These are phyloP conservation scores for Aurifilum marmelostoma DNA, from an alignment of 2,329 filamentous ascomycete species.

Conservation along the genomic window DNA sequence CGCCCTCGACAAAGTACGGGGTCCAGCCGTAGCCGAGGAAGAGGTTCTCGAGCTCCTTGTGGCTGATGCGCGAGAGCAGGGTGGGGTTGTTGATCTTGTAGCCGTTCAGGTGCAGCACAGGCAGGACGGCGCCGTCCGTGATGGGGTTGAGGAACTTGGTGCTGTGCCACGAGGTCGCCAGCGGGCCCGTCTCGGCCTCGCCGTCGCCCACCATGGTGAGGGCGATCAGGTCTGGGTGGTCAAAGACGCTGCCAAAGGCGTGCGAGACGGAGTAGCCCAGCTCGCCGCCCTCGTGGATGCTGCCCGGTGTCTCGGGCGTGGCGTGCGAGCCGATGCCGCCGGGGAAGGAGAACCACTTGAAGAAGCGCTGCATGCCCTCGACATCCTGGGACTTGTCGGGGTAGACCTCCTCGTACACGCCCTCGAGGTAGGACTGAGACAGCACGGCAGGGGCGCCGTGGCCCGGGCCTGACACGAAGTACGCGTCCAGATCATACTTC, in stretches of 20 bases:
- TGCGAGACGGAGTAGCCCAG: conserved; percentile 81
- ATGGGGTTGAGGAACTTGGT: conserved; percentile 83
- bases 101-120: conserved; percentile 77
- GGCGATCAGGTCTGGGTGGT: conserved; percentile 74
- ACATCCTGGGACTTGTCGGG: conserved; percentile 71
- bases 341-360: conserved; percentile 83
- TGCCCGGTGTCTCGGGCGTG: conserved; percentile 77
- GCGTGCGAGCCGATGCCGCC: conserved; percentile 78
- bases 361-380: conserved; percentile 73
- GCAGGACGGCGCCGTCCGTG: conserved; percentile 75
- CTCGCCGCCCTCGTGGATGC: conserved; percentile 78
- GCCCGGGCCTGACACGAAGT: conserved; percentile 77
- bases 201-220: conserved; percentile 80
- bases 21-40: conserved; percentile 78
- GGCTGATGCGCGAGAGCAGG: conserved; percentile 71
- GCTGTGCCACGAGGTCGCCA: conserved; percentile 81
- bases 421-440: conserved; percentile 77
- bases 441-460: conserved; percentile 78
- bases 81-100: conserved; percentile 88
- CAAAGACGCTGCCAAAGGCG: conserved; percentile 76
- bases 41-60: conserved; percentile 71
- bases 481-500: conserved; percentile 73
- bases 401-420: conserved; percentile 77
- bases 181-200: conserved; percentile 78
- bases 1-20: conserved; percentile 79